A percentile compares a stretch with the other conserved stretches of the same genome.
Evolutionary conservation across 805 yeast species (phyloP).

Genomic region (Nakazawaea peltata): DNA sequence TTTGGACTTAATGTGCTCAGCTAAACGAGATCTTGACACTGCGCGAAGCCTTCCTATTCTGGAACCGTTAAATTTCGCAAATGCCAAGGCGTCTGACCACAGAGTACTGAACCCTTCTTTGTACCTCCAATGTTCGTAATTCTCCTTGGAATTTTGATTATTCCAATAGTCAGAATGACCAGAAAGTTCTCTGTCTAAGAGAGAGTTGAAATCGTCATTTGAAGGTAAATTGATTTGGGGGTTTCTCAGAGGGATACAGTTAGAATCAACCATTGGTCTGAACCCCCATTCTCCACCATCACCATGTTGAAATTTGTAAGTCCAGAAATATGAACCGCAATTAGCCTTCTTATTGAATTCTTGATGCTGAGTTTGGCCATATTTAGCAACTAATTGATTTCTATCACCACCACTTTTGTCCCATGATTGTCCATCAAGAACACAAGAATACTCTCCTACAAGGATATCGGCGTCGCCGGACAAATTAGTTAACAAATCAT

Average conservation of each 20-base stretch:
- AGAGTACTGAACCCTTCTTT: slow-evolving; percentile 72
- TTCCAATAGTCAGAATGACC: slow-evolving; percentile 68
- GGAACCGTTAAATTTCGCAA: slow-evolving; percentile 63
- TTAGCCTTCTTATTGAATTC: slow-evolving; percentile 45
- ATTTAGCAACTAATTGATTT: slow-evolving; percentile 46
- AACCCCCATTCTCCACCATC: slow-evolving; percentile 98
- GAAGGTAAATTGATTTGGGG: slow-evolving; percentile 27
- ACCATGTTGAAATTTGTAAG: slow-evolving; percentile 78
- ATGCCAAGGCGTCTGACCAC: slow-evolving; percentile 65
- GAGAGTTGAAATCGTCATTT: slow-evolving; percentile 31
- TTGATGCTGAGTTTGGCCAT: slow-evolving; percentile 48
- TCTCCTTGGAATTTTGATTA: slow-evolving; percentile 41
- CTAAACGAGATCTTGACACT: slow-evolving; percentile 56
- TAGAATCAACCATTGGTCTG: slow-evolving; percentile 61
- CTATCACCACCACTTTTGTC: slow-evolving; percentile 35
- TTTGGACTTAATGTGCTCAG: slow-evolving; percentile 48
- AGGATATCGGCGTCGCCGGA: slow-evolving; percentile 48
- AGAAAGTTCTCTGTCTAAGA: slow-evolving; percentile 25
- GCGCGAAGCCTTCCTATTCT: slow-evolving; percentile 66
- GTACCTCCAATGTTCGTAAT: slow-evolving; percentile 75
- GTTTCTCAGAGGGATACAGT: slow-evolving; percentile 37
- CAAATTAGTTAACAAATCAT: slow-evolving; percentile 40
- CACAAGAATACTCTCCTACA: slow-evolving; percentile 90
- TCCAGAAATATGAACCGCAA: slow-evolving; percentile 85
- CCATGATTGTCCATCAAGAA: slow-evolving; percentile 75